phyloP scores from a whole-genome alignment of 2,329 filamentous ascomycete genomes.

The Trichoderma breve region DNA sequence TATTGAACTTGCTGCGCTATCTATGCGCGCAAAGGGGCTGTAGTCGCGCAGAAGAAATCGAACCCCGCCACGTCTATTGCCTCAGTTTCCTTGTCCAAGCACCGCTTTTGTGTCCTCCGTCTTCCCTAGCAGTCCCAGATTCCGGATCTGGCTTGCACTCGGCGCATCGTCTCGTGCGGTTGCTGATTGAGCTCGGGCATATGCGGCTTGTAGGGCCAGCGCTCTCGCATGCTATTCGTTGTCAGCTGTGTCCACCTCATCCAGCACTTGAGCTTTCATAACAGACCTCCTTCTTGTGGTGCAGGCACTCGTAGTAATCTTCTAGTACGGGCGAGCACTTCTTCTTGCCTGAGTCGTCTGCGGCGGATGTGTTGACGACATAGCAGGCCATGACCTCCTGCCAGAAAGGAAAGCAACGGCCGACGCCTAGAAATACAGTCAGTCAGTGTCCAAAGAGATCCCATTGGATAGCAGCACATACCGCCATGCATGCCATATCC shows the following conservation, averaged over 20 bases:
- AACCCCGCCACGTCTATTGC: not conserved
- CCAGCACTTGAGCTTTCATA: not conserved
- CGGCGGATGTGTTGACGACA: conserved; percentile 82
- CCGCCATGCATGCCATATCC: conserved; percentile 80
- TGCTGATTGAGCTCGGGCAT: conserved; percentile 73
- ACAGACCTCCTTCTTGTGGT: conserved; percentile 97
- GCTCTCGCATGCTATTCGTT: conserved; percentile 68
- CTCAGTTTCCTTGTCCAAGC: conserved; percentile 37
- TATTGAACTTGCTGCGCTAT: conserved; percentile 13
- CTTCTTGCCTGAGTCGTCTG: conserved; percentile 76
- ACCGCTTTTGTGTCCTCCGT: conserved; percentile 74
- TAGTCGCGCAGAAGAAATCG: not conserved
- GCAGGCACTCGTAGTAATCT: conserved; percentile 98
- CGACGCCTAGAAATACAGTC: conserved; percentile 48
- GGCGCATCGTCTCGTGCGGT: conserved; percentile 77
- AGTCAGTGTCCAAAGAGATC: conserved; percentile 20
- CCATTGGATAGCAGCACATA: conserved; percentile 42
- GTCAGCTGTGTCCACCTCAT: conserved; percentile 22
- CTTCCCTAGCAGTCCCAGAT: conserved; percentile 78
- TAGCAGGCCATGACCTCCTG: conserved; percentile 99
- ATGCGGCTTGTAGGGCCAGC: conserved; percentile 76
- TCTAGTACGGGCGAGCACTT: conserved; percentile 85
- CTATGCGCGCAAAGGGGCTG: conserved; percentile 1
- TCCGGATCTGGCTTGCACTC: conserved; percentile 82
- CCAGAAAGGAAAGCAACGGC: conserved; percentile 98